These are phyloP conservation scores for Boletus vermiculosoides DNA, from an alignment of 768 basidiomycete genomes.

Conservation along the genomic window DNA sequence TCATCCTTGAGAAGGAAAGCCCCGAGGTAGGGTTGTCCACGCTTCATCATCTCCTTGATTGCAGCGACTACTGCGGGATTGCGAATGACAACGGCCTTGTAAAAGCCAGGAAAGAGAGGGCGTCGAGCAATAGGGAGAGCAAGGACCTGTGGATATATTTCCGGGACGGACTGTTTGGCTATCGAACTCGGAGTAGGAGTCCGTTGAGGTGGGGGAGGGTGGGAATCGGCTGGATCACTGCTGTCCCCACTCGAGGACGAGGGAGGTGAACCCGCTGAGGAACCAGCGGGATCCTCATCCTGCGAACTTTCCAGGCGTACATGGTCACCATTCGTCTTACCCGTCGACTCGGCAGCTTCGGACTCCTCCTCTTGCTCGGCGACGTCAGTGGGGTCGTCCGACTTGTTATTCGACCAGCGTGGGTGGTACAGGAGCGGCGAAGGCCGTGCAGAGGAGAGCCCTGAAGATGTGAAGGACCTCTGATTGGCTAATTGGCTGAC, in stretches of 20 bases:
- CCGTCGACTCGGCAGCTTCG: slow-evolving; percentile 24
- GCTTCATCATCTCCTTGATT: slow-evolving; percentile 95
- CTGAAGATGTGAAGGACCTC: slow-evolving; percentile 31
- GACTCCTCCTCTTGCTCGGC: slow-evolving; percentile 26
- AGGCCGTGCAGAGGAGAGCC: slow-evolving; percentile 24
- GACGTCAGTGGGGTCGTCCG: slow-evolving; percentile 24
- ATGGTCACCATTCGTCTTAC: slow-evolving; percentile 15
- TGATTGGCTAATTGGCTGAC: slow-evolving; percentile 10
- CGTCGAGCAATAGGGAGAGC: slow-evolving; percentile 94
- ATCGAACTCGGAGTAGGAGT: slow-evolving; percentile 51
- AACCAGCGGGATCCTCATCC: slow-evolving; percentile 33
- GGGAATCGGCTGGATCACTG: slow-evolving; percentile 39
- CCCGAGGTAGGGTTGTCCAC: slow-evolving; percentile 95
- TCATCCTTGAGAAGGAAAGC: slow-evolving; percentile 96
- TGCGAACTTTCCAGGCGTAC: slow-evolving; percentile 26
- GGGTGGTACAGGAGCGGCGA: slow-evolving; percentile 34
- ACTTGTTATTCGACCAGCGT: slow-evolving; percentile 42
- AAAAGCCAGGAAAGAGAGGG: slow-evolving; percentile 96
- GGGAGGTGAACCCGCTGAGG: slow-evolving; percentile 33
- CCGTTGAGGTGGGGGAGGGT: slow-evolving; percentile 38
- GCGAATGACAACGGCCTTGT: slow-evolving; percentile 94
- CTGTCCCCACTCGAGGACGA: slow-evolving; percentile 42
- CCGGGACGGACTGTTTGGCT: slow-evolving; percentile 85
- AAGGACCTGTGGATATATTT: slow-evolving; percentile 89
- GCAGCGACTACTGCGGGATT: slow-evolving; percentile 90